Evolutionary conservation across 257 asterid genomes (phyloP), one percentile per base, ranked within the genome.

Genomic region (Pogostemon cablin): DNA sequence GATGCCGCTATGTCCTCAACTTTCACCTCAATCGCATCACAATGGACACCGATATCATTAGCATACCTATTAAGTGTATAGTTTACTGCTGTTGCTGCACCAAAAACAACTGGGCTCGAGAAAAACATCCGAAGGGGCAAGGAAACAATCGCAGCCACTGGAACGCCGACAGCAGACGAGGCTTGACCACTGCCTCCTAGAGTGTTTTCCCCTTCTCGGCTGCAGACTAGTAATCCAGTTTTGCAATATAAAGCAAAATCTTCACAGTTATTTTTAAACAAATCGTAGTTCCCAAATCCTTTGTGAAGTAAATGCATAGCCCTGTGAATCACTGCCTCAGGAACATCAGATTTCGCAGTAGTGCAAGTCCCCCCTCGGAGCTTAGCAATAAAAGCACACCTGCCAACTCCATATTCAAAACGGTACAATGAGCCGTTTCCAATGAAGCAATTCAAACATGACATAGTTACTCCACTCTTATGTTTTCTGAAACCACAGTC

Each of bases 381-480:
- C 69, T 62, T 72, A 8, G 75, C 62, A 32, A 73, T 9, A 6
- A 78, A 62, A 37, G 53, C 15, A 17, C 61, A 25, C n/a, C 8
- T 7, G 12, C 42, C 3, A 48, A 73, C 82, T 46, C 69, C 82
- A 64, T 78, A 78, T 59, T 78, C 69, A 3, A 54, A 78, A 62
- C 75, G 73, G 20, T 39, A 55, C 65, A 78, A 10, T 2, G 59
- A 73, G 9, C 76, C 78, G 3, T 68, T 40, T 34, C 76, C 76
- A 25, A 73, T 43, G 72, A 78, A 78, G 69, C 82, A 78, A 25
- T 69, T 78, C 66, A 78, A 64, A 44, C 82, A 78, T 2, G 82
- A 78, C 70, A 78, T 73, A 10, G 71, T 53, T 15, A 78, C 79
- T 15, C 76, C 76, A 42, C 49, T 64, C 15, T 2, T 20, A 1